Base-by-base conservation (phyloP, 2,329 filamentous ascomycete species). In the Alternaria tenuissima region DNA sequence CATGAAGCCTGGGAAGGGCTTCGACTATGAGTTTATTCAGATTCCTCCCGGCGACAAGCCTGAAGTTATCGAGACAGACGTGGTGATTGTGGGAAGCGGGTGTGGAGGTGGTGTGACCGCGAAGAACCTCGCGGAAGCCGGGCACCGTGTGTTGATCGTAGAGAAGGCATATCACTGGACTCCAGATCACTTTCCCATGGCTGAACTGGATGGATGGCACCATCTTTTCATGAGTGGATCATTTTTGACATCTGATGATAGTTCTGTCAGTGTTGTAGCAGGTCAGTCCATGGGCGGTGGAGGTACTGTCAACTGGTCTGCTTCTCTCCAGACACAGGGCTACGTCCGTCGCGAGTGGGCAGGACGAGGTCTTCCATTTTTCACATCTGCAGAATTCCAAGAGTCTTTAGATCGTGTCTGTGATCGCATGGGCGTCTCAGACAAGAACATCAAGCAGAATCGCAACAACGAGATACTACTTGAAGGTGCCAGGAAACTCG, bases 301-400 rank as follows among this genome's bases (percentile, higher is more conserved):
- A 56, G 93, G 93, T 6, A 93, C 92, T 0, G 80, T 97, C 69
- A 97, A 97, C 78, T 97, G 93, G 93, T 91, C 83, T 24, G 87
- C 87, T 6, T 85, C 84, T 4, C 74, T 89, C 16, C 86, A 89
- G 67, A 91, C 92, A 0, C 92, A 94, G 73, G 88, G 86, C 26
- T 91, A 85, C 65, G 91, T 97, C 1, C 87, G 93, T 4, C 83
- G 87, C 66, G 92, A 97, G 78, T 97, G 94, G 94, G 89, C 91
- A 0, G 82, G 86, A 52, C 78, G 82, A 48, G 88, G 89, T 0
- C 81, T 97, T 24, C 84, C 86, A 0, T 90, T 96, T 69, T 96
- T 96, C 75, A 88, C 87, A 0, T 89, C 89, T 0, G 76, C 84
- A 0, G 88, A 89, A 20, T 97, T 90, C 71, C 93, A 97, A 74